Evolutionary conservation across 441 rosid genomes (phyloP).

Genomic region (Populus hybrid): DNA sequence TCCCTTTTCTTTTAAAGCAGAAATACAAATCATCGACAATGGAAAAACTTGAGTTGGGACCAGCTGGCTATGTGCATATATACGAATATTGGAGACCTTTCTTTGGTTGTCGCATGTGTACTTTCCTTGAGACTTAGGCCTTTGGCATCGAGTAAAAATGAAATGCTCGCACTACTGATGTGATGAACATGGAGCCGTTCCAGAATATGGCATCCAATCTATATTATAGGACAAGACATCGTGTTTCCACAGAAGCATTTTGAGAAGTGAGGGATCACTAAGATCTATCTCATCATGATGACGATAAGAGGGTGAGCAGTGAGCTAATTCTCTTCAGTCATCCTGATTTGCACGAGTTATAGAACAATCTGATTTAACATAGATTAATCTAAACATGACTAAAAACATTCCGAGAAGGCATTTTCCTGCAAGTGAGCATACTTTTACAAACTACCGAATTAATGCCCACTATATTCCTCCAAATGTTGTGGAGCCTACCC

Average conservation of each 20-base stretch:
- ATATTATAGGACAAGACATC: too few species aligned
- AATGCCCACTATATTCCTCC: conserved; percentile 79
- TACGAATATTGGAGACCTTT: neutral
- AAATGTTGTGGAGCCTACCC: conserved; percentile 74
- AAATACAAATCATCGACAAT: too few species aligned
- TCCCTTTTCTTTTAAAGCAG: too few species aligned
- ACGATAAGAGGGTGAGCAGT: neutral
- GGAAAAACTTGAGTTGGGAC: neutral
- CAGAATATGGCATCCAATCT: neutral
- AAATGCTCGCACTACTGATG: neutral
- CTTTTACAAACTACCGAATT: conserved; percentile 2
- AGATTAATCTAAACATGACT: neutral
- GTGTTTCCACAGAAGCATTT: neutral
- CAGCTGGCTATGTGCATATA: neutral
- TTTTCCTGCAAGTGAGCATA: neutral
- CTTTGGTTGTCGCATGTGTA: neutral
- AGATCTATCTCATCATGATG: neutral
- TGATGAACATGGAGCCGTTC: neutral
- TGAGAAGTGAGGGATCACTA: neutral
- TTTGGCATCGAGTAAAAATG: neutral
- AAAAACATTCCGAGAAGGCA: neutral
- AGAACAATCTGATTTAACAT: neutral
- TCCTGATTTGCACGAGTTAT: neutral
- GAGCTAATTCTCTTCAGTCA: neutral
- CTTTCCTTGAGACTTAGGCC: too few species aligned